Percentiles rank a stretch among this genome's conserved stretches.
Evolutionary conservation across 2,329 filamentous ascomycete genomes (phyloP).

Genomic region (Emergomyces orientalis): DNA sequence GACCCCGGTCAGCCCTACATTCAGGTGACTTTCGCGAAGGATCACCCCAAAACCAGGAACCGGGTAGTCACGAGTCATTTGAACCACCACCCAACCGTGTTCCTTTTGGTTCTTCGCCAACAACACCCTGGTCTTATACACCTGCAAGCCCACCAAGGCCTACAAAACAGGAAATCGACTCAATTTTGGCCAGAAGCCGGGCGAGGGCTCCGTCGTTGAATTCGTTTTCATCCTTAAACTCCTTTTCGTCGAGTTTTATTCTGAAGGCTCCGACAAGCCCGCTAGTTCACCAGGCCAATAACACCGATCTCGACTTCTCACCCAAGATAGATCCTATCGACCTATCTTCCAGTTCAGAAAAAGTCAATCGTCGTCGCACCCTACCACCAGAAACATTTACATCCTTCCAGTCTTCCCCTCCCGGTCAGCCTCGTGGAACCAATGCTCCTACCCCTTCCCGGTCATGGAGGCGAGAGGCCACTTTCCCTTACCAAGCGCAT

Average conservation of each 20-base stretch:
- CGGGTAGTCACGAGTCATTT: conserved; percentile 16
- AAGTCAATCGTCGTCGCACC: conserved; percentile 57
- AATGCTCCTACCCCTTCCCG: conserved; percentile 37
- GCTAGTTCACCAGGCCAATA: conserved; percentile 78
- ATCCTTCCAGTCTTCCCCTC: conserved; percentile 39
- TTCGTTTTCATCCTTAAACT: conserved; percentile 50
- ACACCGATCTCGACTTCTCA: conserved; percentile 62
- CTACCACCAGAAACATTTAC: conserved; percentile 55
- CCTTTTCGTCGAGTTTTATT: conserved; percentile 68
- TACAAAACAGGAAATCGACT: conserved; percentile 15
- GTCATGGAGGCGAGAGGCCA: conserved; percentile 49
- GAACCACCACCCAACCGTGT: conserved; percentile 14
- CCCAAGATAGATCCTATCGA: conserved; percentile 46
- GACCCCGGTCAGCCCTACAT: conserved; percentile 66
- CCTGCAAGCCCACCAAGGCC: conserved; percentile 20
- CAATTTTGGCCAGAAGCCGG: conserved; percentile 17
- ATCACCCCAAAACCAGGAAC: conserved; percentile 20
- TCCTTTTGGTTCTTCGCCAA: conserved; percentile 41
- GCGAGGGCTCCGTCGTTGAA: conserved; percentile 48
- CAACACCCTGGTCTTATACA: conserved; percentile 46
- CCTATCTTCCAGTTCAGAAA: conserved; percentile 39
- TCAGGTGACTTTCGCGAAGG: conserved; percentile 53
- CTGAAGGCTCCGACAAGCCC: conserved; percentile 88
- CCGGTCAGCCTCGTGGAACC: conserved; percentile 26
- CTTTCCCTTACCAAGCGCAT: conserved; percentile 64